Evolutionary conservation across 2,329 filamentous ascomycete genomes (phyloP).

Genomic region (Penicillium sp.): DNA sequence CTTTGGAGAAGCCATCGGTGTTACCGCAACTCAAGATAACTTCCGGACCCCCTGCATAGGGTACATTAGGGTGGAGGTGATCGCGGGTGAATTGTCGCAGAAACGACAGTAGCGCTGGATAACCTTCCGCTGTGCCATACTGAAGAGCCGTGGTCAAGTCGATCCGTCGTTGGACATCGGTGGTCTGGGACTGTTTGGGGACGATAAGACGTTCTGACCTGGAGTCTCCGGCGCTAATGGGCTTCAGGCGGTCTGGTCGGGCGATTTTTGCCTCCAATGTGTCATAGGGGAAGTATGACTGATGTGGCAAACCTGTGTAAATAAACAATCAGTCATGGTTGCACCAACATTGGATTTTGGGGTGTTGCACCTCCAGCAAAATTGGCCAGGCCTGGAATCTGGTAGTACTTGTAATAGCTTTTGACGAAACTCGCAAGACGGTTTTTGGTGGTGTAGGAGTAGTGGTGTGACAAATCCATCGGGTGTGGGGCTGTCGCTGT

Average conservation of each 20-base stretch:
- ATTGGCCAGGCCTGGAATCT: conserved; percentile 61
- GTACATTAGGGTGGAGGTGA: conserved; percentile 76
- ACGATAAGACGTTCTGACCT: conserved; percentile 63
- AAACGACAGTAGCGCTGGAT: conserved; percentile 75
- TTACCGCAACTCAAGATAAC: conserved; percentile 77
- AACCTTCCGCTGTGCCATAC: conserved; percentile 81
- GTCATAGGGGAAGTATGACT: conserved; percentile 84
- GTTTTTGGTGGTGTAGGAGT: conserved; percentile 67
- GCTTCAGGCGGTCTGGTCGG: conserved; percentile 70
- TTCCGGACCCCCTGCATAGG: conserved; percentile 74
- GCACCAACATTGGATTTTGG: not conserved
- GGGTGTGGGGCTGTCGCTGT: conserved; percentile 48
- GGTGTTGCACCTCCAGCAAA: conserved; percentile 55
- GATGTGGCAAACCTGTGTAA: conserved; percentile 70
- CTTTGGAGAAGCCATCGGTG: conserved; percentile 83
- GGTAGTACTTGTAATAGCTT: conserved; percentile 81
- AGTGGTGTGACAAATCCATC: conserved; percentile 76
- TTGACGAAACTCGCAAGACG: conserved; percentile 70
- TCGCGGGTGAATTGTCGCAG: conserved; percentile 75
- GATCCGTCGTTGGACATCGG: conserved; percentile 67
- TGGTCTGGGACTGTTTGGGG: conserved; percentile 63
- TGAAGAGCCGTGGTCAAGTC: conserved; percentile 81
- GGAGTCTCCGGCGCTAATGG: conserved; percentile 59
- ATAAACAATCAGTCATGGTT: not conserved
- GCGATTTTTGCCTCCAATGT: conserved; percentile 82